Evolutionary conservation across 2,329 filamentous ascomycete species (phyloP), one percentile per base, ranked within the genome.

Genomic region (Clonostachys rhizophaga): DNA sequence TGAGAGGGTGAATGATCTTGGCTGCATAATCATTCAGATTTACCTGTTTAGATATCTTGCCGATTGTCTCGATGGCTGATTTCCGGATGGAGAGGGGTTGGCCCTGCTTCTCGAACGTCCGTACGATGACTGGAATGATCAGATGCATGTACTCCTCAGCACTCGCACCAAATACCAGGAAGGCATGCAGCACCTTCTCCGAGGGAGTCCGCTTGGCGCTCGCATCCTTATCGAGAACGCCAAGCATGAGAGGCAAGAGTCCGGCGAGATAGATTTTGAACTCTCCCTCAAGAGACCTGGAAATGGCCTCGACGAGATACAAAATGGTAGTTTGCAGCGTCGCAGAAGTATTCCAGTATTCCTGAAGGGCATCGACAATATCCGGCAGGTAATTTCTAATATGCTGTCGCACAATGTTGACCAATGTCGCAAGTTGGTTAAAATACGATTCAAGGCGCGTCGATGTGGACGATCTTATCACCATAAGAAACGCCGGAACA

Each of bases 101-200:
- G 11, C 87, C 84, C 34, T 87, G 81, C 60, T 90, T 95, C 63
- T 99, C 92, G 59, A 99, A 97, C 43, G 96, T 87, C 41, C 87
- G 84, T 9, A 99, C 91, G 58, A 99, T 91, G 35, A 95, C 90
- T 0, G 94, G 94, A 45, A 99, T 89, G 55, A 99, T 97, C 45
- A 99, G 76, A 63, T 99, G 94, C 94, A 99, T 99, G 65, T 99
- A 99, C 64, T 99, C 94, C 63, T 99, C 94, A 11, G 88, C 89
- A 59, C 91, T 97, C 0, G 91, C 86, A 2, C 95, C 95, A 62
- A 99, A 99, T 1, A 99, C 89, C 30, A 99, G 72, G 65, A 99
- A 96, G 0, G 92, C 91, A 62, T 97, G 94, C 20, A 99, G 75
- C 5, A 99, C 91, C 56, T 87, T 86, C 62, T 96, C 91, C 0